Evolutionary conservation across 1,139 yeast species (phyloP).

Genomic region (Pichia sp.): DNA sequence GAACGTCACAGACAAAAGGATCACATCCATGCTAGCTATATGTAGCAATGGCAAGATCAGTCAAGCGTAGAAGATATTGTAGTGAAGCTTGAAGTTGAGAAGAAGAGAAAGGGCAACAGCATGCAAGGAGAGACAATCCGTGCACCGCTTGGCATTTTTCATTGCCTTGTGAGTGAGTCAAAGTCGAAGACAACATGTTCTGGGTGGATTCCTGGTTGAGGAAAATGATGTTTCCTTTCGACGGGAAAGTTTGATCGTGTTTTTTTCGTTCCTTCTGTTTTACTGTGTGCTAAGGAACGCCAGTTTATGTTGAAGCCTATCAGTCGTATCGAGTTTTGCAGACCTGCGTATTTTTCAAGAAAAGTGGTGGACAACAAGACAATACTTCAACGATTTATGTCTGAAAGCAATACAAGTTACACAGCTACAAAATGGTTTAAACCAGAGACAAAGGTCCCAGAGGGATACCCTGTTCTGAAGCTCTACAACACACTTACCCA

Average conservation of each 20-base stretch:
- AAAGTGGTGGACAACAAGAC: neutral
- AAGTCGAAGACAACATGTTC: neutral
- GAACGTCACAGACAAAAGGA: too few species aligned
- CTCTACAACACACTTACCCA: slow-evolving; percentile 82
- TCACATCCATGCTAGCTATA: too few species aligned
- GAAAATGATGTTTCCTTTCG: too few species aligned
- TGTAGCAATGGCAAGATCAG: too few species aligned
- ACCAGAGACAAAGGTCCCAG: slow-evolving; percentile 22
- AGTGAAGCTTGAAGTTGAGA: too few species aligned
- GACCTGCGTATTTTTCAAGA: neutral
- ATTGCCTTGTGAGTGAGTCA: neutral
- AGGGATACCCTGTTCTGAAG: slow-evolving; percentile 32
- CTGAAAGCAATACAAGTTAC: slow-evolving; percentile 1
- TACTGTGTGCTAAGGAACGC: neutral
- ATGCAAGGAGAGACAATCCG: too few species aligned
- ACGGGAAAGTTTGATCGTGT: too few species aligned
- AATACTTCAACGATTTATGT: neutral
- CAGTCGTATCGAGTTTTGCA: neutral
- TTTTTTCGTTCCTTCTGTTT: neutral
- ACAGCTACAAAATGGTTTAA: slow-evolving; percentile 27
- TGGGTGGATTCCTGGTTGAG: neutral
- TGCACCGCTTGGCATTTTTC: neutral
- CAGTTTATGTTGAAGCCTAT: neutral
- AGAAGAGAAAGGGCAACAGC: too few species aligned
- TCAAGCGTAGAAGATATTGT: too few species aligned